Evolutionary conservation across 306 rosid species (phyloP).

Genomic region (Crataegus laevigata): DNA sequence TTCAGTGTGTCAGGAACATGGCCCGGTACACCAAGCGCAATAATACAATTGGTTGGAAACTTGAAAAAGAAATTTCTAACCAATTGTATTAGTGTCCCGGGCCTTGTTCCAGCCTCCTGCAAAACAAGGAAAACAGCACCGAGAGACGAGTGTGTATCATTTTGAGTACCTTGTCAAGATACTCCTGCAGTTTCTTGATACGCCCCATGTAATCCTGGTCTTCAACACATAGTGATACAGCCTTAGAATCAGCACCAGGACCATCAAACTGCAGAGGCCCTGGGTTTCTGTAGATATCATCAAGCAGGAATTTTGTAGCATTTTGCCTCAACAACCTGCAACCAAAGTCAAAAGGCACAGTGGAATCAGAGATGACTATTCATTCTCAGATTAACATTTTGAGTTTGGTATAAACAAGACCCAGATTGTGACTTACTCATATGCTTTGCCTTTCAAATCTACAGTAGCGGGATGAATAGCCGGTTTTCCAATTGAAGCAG

Average conservation of each 20-base stretch:
- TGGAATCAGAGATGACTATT: neutral
- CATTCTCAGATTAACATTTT: neutral
- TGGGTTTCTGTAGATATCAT: slow-evolving; percentile 92
- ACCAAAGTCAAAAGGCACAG: slow-evolving; percentile 20
- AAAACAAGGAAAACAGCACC: no score
- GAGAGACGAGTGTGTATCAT: neutral
- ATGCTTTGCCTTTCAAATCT: slow-evolving; percentile 95
- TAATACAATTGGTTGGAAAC: no score
- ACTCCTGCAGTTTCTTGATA: slow-evolving; percentile 81
- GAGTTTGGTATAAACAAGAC: neutral
- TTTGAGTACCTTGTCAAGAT: slow-evolving; percentile 69
- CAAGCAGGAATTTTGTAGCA: slow-evolving; percentile 60
- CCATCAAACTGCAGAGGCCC: slow-evolving; percentile 98
- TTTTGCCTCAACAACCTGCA: slow-evolving; percentile 73
- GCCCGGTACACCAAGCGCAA: no score
- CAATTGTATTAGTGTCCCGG: no score
- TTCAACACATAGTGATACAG: slow-evolving; percentile 67
- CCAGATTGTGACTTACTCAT: slow-evolving; percentile 57
- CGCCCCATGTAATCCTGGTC: slow-evolving; percentile 99
- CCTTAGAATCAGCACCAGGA: slow-evolving; percentile 90
- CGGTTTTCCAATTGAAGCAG: slow-evolving; percentile 80
- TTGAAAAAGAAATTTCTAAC: no score
- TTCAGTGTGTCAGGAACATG: no score
- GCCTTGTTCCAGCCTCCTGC: neutral
- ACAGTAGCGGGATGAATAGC: slow-evolving; percentile 94